phyloP scores from a whole-genome alignment of 306 rosid genomes.

The Coriaria nepalensis region DNA sequence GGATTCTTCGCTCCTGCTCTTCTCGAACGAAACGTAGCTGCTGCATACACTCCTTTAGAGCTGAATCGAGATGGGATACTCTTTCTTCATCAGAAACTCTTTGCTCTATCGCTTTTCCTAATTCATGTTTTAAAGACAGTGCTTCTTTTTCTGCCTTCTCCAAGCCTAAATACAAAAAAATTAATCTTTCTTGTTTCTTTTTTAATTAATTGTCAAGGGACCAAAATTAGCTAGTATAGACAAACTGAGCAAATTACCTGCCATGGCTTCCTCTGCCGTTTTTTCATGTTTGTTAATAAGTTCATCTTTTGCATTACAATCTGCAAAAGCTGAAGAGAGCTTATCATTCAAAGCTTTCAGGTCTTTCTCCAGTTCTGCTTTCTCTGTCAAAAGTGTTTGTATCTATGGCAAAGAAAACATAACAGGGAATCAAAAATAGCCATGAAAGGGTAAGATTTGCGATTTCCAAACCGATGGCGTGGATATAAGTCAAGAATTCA shows the following conservation, averaged over 20 bases:
- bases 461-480: neutral
- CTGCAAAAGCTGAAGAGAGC: slow-evolving; percentile 39
- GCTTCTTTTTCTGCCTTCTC: slow-evolving; percentile 56
- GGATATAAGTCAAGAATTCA: neutral
- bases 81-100: slow-evolving; percentile 48
- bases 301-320: slow-evolving; percentile 51
- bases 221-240: too few species aligned
- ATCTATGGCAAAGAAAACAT: slow-evolving; percentile 7
- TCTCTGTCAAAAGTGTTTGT: slow-evolving; percentile 38
- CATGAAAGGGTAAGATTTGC: neutral
- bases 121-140: slow-evolving; percentile 35
- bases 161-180: slow-evolving; percentile 31
- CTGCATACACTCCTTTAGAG: slow-evolving; percentile 82
- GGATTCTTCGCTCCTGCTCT: slow-evolving; percentile 69
- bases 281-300: slow-evolving; percentile 48
- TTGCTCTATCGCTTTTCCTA: slow-evolving; percentile 46
- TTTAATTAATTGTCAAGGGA: too few species aligned
- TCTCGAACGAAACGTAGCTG: slow-evolving; percentile 78
- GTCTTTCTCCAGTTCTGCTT: slow-evolving; percentile 47
- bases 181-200: neutral
- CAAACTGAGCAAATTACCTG: slow-evolving; percentile 21
- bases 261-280: slow-evolving; percentile 47
- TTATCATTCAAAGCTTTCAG: slow-evolving; percentile 31
- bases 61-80: slow-evolving; percentile 57
- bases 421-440: neutral